These are phyloP conservation scores for Setaria viridis DNA, from an alignment of 202 grass and related monocot genomes.

Conservation along the genomic window DNA sequence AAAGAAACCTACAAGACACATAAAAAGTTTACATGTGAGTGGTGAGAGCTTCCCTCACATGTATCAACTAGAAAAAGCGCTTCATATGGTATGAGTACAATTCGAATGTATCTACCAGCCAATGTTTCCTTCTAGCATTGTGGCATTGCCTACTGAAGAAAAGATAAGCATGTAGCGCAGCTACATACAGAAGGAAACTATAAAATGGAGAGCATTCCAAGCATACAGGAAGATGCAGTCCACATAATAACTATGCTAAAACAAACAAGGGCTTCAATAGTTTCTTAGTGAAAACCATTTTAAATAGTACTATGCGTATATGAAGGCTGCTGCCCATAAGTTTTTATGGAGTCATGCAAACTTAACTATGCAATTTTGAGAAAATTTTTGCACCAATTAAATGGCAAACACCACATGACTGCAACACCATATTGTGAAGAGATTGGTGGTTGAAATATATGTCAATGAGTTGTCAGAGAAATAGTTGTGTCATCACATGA, in stretches of 20 bases:
- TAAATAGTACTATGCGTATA: conserved; percentile 12
- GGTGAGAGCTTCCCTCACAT: conserved; percentile 27
- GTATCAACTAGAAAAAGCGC: neutral
- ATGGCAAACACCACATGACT: neutral
- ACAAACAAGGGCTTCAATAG: conserved; percentile 11
- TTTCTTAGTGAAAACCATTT: conserved; percentile 13
- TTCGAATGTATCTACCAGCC: neutral
- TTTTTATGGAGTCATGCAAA: conserved; percentile 1
- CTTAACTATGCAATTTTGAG: conserved; percentile 10
- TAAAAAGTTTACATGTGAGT: neutral
- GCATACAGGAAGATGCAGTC: neutral
- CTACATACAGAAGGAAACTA: neutral
- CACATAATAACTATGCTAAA: conserved; percentile 30
- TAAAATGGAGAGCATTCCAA: neutral
- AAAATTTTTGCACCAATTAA: conserved; percentile 27
- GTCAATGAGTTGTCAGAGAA: conserved; percentile 35
- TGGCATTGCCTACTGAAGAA: conserved; percentile 5
- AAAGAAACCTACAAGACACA: conserved; percentile 86
- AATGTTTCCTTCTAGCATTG: conserved; percentile 14
- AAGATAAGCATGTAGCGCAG: neutral
- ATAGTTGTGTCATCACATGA: conserved; percentile 23
- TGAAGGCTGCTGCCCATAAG: neutral
- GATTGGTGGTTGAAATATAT: conserved; percentile 23
- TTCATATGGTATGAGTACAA: neutral
- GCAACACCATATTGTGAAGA: conserved; percentile 21